Percentiles rank a stretch among this genome's conserved stretches.
These are phyloP conservation scores for Saitozyma podzolica DNA, from an alignment of 768 basidiomycete species.

Conservation along the genomic window DNA sequence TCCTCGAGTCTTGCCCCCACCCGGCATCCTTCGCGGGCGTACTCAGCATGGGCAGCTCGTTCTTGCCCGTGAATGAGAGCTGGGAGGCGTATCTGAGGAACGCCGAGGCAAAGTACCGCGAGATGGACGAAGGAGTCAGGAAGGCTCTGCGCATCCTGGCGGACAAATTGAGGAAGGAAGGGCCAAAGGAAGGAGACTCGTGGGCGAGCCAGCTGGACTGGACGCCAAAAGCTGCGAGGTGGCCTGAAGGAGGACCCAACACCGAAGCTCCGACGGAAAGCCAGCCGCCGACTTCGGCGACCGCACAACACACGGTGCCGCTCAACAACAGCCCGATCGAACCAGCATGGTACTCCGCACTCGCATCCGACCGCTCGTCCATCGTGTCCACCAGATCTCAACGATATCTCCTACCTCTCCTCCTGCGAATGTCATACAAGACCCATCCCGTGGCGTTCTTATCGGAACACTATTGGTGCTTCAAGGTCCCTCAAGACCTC, in stretches of 20 bases:
- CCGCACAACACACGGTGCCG: background rate
- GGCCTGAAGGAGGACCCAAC: conserved; percentile 32
- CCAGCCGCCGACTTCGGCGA: background rate
- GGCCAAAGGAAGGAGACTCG: conserved; percentile 69
- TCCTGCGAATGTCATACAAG: conserved; percentile 66
- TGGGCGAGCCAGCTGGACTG: conserved; percentile 93
- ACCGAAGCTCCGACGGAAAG: background rate
- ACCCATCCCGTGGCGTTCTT: conserved; percentile 64
- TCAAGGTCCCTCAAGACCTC: conserved; percentile 37
- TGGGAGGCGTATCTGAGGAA: conserved; percentile 81
- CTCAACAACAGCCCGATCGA: background rate
- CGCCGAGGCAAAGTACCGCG: conserved; percentile 74
- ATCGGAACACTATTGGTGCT: conserved; percentile 64
- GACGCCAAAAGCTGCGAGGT: conserved; percentile 69
- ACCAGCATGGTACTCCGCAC: conserved; percentile 21
- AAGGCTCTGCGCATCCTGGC: conserved; percentile 69
- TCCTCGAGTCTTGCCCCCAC: conserved; percentile 78
- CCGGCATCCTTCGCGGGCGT: conserved; percentile 91
- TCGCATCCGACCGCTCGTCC: conserved; percentile 12
- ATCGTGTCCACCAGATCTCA: conserved; percentile 20
- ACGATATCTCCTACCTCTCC: conserved; percentile 65
- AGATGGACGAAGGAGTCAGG: conserved; percentile 67
- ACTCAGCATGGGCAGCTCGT: conserved; percentile 85
- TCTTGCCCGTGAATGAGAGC: conserved; percentile 82
- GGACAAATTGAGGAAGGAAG: conserved; percentile 56